Percentiles rank a stretch among this genome's conserved stretches.
phyloP scores from a whole-genome alignment of 805 yeast genomes.

The Metschnikowia matae region DNA sequence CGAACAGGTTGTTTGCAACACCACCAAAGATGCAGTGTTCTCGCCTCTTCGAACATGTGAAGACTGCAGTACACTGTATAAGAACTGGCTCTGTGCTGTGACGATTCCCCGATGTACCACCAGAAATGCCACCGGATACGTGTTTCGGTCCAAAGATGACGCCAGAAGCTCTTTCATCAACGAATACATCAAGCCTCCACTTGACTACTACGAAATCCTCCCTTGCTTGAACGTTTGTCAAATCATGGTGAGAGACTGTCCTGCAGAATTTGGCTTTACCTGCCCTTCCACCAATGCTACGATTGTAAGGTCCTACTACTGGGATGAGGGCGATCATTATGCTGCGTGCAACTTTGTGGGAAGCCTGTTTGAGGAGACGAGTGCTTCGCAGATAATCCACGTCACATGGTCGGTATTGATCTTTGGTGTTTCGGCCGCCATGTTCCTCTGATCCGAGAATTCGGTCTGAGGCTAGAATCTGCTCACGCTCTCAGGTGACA shows the following conservation, averaged over 20 bases:
- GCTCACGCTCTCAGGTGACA: no score
- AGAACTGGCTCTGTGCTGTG: slow-evolving; percentile 86
- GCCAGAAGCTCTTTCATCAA: slow-evolving; percentile 64
- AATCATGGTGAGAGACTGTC: slow-evolving; percentile 78
- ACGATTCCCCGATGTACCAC: slow-evolving; percentile 84
- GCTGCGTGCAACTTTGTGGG: slow-evolving; percentile 41
- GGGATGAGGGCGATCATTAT: slow-evolving; percentile 29
- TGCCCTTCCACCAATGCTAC: slow-evolving; percentile 56
- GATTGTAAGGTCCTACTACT: slow-evolving; percentile 40
- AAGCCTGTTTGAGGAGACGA: neutral
- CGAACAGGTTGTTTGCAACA: slow-evolving; percentile 73
- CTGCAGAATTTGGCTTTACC: slow-evolving; percentile 64
- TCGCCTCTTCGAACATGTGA: slow-evolving; percentile 73
- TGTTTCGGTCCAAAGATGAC: slow-evolving; percentile 40
- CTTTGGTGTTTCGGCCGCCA: neutral
- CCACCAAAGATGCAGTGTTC: slow-evolving; percentile 58
- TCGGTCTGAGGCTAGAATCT: neutral
- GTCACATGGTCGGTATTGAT: slow-evolving; percentile 8
- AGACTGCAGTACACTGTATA: slow-evolving; percentile 68
- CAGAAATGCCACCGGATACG: slow-evolving; percentile 39
- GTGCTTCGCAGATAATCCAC: slow-evolving; percentile 5
- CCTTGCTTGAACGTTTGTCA: slow-evolving; percentile 86
- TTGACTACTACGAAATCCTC: slow-evolving; percentile 68
- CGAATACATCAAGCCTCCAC: slow-evolving; percentile 47
- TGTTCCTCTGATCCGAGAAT: neutral